Base-by-base conservation (phyloP, 2,329 filamentous ascomycete genomes). In the Nothopassalora personata region DNA sequence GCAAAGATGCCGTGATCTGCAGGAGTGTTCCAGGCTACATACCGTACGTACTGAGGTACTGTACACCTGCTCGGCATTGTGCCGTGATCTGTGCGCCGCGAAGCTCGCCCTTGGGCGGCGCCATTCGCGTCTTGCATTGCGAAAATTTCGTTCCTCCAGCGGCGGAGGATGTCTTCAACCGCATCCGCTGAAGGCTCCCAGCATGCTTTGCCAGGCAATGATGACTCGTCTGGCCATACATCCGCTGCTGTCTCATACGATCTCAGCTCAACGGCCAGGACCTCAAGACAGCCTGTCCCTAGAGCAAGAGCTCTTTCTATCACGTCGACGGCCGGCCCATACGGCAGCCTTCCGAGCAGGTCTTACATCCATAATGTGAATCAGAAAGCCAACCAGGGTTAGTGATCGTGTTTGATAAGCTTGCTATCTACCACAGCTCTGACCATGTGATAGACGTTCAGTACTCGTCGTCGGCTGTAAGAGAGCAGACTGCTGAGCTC, bases 381-480 rank as follows among this genome's bases (percentile, higher is more conserved):
- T 33, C 68, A 61, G 33, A 60, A 58, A 19, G 30, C 28, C 30
- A n/a, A 34, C 39, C 60, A 57, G 51, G 65, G 63, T 64, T 55
- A 39, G 62, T 58, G n/a, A n/a, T 23, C 34, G 27, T 18, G 10
- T 30, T 13, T n/a, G 49, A 28, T n/a, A 11, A 51, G 49, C 49
- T 19, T 18, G 49, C 11, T 34, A 1, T 51, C 30, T 5, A 15
- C 10, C 7, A 15, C 5, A 5, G 13, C 30, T 52, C 48, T 33
- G 13, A 54, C 34, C 8, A 15, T 33, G n/a, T 34, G 13, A 23
- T 79, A 86, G 69, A 80, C 43, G 67, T 72, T 4, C 72, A 72
- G 28, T 75, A 75, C 60, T 70, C 72, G n/a, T 74, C 72, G 18
- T 66, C 70, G 7, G 73, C 73, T 19, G 73, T 75, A 11, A 66